A percentile compares a stretch with the other conserved stretches of the same genome.
phyloP scores from a whole-genome alignment of 1,139 yeast genomes.

The Kodamaea sp. region DNA sequence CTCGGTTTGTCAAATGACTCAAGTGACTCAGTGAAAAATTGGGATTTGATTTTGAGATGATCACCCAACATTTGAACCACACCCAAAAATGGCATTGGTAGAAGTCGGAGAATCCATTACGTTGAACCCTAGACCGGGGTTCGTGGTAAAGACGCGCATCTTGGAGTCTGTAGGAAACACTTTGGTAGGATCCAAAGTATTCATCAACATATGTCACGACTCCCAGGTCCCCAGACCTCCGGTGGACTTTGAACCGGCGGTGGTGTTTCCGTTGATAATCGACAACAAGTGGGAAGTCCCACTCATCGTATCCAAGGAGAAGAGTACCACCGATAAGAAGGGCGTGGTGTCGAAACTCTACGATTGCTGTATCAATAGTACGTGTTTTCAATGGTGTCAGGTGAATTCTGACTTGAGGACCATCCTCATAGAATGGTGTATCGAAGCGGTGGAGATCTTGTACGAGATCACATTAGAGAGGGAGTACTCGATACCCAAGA shows the following conservation, averaged over 20 bases:
- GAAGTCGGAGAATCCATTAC: constrained; percentile 12
- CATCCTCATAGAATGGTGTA: constrained; percentile 60
- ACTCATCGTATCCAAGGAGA: constrained; percentile 60
- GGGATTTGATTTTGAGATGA: neutral
- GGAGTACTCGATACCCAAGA: constrained; percentile 57
- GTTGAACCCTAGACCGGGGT: constrained; percentile 54
- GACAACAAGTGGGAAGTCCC: constrained; percentile 86
- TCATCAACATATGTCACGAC: constrained; percentile 74
- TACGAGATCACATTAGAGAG: constrained; percentile 41
- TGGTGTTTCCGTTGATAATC: constrained; percentile 65
- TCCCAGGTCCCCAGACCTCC: constrained; percentile 56
- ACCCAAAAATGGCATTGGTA: constrained; percentile 8
- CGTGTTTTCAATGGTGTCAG: constrained; percentile 63
- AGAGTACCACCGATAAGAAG: constrained; percentile 65
- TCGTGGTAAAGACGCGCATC: constrained; percentile 63
- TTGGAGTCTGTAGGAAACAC: constrained; percentile 33
- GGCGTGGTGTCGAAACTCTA: constrained; percentile 65
- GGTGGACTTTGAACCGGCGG: constrained; percentile 52
- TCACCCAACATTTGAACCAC: neutral
- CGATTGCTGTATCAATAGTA: constrained; percentile 72
- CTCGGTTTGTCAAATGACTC: too few relatives aligned
- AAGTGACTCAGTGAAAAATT: neutral
- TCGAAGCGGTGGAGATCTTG: constrained; percentile 65
- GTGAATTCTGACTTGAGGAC: constrained; percentile 50
- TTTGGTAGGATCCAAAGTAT: constrained; percentile 58